Conservation (phyloP, 1,139 yeast genomes). For the Geotrichum europaeum region DNA sequence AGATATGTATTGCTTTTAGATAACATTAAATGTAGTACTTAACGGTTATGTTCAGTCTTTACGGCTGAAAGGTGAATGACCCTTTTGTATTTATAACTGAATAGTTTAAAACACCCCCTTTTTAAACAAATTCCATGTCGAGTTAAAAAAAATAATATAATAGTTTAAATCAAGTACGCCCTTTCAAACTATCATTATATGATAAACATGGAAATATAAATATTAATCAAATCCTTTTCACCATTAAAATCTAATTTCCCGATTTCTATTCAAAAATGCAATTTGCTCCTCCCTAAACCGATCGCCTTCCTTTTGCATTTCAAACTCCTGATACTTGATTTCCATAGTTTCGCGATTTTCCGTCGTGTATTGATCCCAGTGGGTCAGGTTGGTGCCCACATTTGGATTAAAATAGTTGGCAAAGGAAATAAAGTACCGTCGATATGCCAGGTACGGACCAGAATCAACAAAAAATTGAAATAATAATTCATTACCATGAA, state of each 20-base stretch:
- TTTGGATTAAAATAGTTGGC: conserved; percentile 23
- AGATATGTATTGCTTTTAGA: too few relatives aligned
- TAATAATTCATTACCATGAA: conserved; percentile 19
- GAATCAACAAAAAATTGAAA: conserved; percentile 11
- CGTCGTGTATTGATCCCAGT: conserved; percentile 34
- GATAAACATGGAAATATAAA: too few relatives aligned
- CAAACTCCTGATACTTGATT: neutral
- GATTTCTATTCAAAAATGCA: neutral
- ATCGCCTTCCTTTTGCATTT: neutral
- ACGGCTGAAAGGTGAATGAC: too few relatives aligned
- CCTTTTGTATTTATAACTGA: too few relatives aligned
- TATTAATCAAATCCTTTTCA: neutral
- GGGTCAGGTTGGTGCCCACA: conserved; percentile 8
- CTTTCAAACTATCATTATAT: too few relatives aligned
- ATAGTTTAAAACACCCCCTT: too few relatives aligned
- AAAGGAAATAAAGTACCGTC: conserved; percentile 23
- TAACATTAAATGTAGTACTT: too few relatives aligned
- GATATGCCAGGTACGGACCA: conserved; percentile 16
- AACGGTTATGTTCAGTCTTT: too few relatives aligned
- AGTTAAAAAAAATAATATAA: too few relatives aligned
- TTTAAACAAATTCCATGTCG: too few relatives aligned
- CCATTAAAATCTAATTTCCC: neutral
- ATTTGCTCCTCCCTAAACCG: neutral
- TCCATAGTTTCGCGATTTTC: neutral
- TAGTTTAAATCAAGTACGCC: too few relatives aligned